Conservation (phyloP, 2,329 filamentous ascomycete species). For the Aotearoamyces nothofagi region DNA sequence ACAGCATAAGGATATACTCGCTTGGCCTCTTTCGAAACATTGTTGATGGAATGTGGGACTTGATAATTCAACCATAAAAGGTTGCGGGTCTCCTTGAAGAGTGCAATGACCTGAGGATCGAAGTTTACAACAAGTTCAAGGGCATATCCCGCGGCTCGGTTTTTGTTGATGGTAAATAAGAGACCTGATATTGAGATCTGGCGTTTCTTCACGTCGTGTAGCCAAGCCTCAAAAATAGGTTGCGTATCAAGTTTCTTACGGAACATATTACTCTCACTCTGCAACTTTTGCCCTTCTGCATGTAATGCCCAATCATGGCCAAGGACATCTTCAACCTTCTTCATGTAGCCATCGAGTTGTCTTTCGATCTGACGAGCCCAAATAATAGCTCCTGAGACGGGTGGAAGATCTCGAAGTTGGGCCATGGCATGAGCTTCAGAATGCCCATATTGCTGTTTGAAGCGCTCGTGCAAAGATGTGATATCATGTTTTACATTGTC, state of each 20-base stretch:
- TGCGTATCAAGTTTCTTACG: conserved; percentile 90
- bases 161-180: conserved; percentile 77
- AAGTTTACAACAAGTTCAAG: conserved; percentile 92
- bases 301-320: conserved; percentile 91
- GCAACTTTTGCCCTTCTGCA: conserved; percentile 84
- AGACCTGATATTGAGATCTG: conserved; percentile 86
- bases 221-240: conserved; percentile 90
- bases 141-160: conserved; percentile 78
- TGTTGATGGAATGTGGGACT: conserved; percentile 87
- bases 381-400: conserved; percentile 92
- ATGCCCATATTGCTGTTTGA: conserved; percentile 97
- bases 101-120: conserved; percentile 86
- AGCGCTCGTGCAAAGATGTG: conserved; percentile 80
- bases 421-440: conserved; percentile 98
- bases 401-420: conserved; percentile 85
- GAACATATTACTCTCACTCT: conserved; percentile 84
- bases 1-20: conserved; percentile 96
- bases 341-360: conserved; percentile 93
- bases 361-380: conserved; percentile 96
- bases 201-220: conserved; percentile 74
- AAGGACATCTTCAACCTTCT: conserved; percentile 95
- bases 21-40: conserved; percentile 96
- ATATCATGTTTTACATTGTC: conserved; percentile 98
- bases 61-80: conserved; percentile 89
- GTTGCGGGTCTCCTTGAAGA: conserved; percentile 98